A percentile compares a stretch with the other conserved stretches of the same genome.
Evolutionary conservation across 2,329 filamentous ascomycete species (phyloP).

Genomic region (Lecanosticta acicola): DNA sequence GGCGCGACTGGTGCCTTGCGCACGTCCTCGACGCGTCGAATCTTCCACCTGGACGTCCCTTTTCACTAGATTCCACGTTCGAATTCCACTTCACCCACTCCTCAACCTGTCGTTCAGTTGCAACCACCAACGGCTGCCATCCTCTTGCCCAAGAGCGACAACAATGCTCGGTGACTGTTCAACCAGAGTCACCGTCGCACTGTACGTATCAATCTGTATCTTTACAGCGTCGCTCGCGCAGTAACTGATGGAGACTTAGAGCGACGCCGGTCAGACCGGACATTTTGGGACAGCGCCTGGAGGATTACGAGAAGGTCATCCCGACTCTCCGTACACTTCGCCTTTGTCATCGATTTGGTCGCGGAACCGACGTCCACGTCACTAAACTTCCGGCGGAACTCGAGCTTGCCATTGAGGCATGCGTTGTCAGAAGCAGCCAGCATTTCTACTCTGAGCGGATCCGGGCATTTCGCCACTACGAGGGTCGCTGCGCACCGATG

Average conservation of each 20-base stretch:
- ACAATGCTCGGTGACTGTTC: too few species aligned
- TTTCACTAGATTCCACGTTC: neutral
- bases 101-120: too few species aligned
- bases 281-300: conserved; percentile 9
- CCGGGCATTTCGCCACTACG: conserved; percentile 8
- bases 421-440: too few species aligned
- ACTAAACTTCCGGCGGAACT: conserved; percentile 21
- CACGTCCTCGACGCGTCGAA: neutral
- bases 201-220: too few species aligned
- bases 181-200: too few species aligned
- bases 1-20: neutral
- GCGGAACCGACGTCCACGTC: conserved; percentile 15
- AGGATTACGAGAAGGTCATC: conserved; percentile 7
- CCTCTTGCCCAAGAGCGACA: too few species aligned
- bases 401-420: conserved; percentile 15
- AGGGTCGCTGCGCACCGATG: conserved; percentile 10
- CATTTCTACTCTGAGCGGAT: neutral
- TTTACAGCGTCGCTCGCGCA: too few species aligned
- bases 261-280: conserved; percentile 17
- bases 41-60: neutral
- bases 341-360: conserved; percentile 21
- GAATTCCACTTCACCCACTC: neutral
- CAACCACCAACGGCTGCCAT: too few species aligned
- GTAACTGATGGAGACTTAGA: conserved; percentile 3
- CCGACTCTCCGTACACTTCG: conserved; percentile 12